A percentile compares a stretch with the other conserved stretches of the same genome.
Conservation (phyloP, 139 green algal species). For the Gonium pectorale region DNA sequence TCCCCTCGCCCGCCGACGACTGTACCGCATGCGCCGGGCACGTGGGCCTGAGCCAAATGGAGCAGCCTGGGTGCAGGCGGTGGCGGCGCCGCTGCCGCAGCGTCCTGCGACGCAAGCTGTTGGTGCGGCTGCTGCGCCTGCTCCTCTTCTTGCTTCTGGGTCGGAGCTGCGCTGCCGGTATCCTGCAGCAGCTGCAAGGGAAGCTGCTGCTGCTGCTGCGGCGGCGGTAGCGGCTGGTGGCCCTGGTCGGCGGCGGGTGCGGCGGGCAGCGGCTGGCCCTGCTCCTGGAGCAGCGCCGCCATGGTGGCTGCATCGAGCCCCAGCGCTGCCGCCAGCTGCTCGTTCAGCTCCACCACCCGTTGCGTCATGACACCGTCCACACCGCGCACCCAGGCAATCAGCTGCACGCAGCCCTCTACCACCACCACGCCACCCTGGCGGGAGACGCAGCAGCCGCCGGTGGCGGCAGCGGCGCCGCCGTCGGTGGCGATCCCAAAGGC, state of each 20-base stretch:
- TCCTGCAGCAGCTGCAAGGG: background rate
- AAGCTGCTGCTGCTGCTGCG: background rate
- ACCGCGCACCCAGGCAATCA: slow-evolving; percentile 39
- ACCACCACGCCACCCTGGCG: slow-evolving; percentile 27
- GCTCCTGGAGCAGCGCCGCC: background rate
- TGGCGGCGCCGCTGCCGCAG: background rate
- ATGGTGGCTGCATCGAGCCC: slow-evolving; percentile 5
- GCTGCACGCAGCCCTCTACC: slow-evolving; percentile 42
- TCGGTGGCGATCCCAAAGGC: background rate
- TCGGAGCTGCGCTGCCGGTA: too few relatives aligned
- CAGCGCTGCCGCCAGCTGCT: slow-evolving; percentile 24
- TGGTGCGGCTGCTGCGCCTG: background rate
- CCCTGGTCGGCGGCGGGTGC: background rate
- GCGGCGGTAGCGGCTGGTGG: background rate
- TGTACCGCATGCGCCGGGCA: too few relatives aligned
- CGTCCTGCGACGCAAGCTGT: background rate
- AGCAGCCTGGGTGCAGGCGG: too few relatives aligned
- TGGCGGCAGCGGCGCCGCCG: background rate
- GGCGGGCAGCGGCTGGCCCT: background rate
- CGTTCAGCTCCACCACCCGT: slow-evolving; percentile 20
- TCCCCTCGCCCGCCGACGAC: background rate
- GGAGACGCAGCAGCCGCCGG: background rate
- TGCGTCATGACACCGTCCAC: slow-evolving; percentile 11
- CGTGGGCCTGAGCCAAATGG: too few relatives aligned
- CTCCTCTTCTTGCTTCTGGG: background rate